These are phyloP conservation scores for Bonnemaisonia californica DNA, from an alignment of 31 red algal genomes.

Conservation along the genomic window DNA sequence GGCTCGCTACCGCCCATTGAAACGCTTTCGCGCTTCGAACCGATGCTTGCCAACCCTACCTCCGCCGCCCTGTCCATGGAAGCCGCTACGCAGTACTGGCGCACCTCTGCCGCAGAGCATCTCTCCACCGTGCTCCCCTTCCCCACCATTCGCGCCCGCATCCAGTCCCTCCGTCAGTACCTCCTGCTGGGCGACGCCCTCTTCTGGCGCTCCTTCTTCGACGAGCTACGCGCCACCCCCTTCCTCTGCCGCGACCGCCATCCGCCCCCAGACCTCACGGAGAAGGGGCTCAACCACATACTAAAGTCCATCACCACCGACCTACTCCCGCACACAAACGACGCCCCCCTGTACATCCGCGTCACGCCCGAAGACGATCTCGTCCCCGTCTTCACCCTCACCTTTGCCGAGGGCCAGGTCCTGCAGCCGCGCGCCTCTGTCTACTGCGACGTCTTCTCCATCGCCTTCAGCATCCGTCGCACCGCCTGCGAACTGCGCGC, in stretches of 20 bases:
- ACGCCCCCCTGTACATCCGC: slow-evolving; percentile 10
- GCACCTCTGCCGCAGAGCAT: slow-evolving; percentile 10
- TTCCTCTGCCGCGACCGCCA: not conserved
- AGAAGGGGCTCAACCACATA: slow-evolving; percentile 38
- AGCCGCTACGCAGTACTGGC: slow-evolving; percentile 28
- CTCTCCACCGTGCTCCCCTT: slow-evolving; percentile 40
- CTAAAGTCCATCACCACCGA: not conserved
- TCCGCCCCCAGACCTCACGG: slow-evolving; percentile 9
- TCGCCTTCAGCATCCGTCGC: slow-evolving; percentile 54
- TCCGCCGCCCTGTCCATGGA: slow-evolving; percentile 13
- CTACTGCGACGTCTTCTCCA: slow-evolving; percentile 64
- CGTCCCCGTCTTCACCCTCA: slow-evolving; percentile 36
- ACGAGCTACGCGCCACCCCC: slow-evolving; percentile 9
- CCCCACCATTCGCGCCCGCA: slow-evolving; percentile 1
- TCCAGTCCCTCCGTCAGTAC: slow-evolving; percentile 22
- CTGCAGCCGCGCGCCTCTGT: slow-evolving; percentile 41
- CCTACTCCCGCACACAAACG: not conserved
- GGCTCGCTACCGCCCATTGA: slow-evolving; percentile 5
- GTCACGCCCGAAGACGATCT: slow-evolving; percentile 16
- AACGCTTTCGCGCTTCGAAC: slow-evolving; percentile 6
- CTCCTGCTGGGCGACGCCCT: slow-evolving; percentile 29
- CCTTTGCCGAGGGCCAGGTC: slow-evolving; percentile 52
- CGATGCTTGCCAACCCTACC: not conserved
- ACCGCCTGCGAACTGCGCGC: slow-evolving; percentile 56
- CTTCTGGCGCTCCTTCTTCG: slow-evolving; percentile 46